These are phyloP conservation scores for Steccherinum ochraceum DNA, from an alignment of 768 basidiomycete genomes.

Conservation along the genomic window DNA sequence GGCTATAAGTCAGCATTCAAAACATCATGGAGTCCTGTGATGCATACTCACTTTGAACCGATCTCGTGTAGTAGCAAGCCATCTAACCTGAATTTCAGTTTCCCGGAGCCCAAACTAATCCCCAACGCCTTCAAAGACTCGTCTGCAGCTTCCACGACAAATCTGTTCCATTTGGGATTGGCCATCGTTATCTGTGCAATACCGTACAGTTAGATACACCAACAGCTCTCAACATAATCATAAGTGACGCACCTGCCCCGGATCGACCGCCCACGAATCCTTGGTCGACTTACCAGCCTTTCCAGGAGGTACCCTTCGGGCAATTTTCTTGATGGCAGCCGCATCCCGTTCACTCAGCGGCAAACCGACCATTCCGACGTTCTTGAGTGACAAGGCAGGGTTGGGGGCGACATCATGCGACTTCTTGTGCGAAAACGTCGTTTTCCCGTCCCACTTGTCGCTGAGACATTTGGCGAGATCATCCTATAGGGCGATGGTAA, in stretches of 20 bases:
- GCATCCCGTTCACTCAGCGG: constrained; percentile 37
- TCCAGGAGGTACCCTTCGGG: constrained; percentile 41
- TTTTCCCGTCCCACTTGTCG: constrained; percentile 24
- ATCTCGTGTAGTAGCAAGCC: constrained; percentile 41
- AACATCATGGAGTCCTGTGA: not conserved
- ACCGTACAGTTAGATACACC: not conserved
- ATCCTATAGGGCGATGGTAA: too few relatives aligned
- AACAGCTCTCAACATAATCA: not conserved
- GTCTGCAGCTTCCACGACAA: constrained; percentile 22
- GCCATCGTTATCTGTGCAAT: not conserved
- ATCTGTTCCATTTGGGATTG: constrained; percentile 34
- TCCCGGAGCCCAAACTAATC: constrained; percentile 19
- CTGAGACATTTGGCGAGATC: too few relatives aligned
- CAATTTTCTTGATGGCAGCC: constrained; percentile 26
- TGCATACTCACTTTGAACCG: constrained; percentile 38
- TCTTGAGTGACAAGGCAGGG: constrained; percentile 33
- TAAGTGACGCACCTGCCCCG: constrained; percentile 20
- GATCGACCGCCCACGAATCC: constrained; percentile 48
- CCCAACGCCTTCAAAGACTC: constrained; percentile 31
- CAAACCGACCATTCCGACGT: constrained; percentile 36
- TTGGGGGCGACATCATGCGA: constrained; percentile 29
- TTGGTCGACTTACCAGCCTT: constrained; percentile 34
- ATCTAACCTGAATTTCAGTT: constrained; percentile 33
- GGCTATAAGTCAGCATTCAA: not conserved
- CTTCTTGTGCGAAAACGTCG: constrained; percentile 26